Conservation (phyloP, 306 rosid genomes). For the Cicer cuneatum region DNA sequence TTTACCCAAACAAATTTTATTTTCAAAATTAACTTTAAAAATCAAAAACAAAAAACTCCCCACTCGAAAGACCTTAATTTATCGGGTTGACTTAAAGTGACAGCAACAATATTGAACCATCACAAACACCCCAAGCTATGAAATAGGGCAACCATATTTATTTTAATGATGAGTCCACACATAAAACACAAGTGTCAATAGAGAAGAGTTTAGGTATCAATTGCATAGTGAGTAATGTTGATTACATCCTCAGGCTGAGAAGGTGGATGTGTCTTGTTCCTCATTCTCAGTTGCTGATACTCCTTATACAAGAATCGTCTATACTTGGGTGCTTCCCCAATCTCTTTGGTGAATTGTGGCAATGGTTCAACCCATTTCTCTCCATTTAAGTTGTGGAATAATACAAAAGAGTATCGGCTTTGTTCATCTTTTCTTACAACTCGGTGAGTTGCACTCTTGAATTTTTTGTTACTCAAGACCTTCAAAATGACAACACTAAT, state of each 20-base stretch:
- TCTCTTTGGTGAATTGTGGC: conserved; percentile 53
- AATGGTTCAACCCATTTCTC: conserved; percentile 65
- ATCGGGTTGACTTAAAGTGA: too few species aligned
- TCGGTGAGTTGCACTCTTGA: conserved; percentile 62
- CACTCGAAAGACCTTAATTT: too few species aligned
- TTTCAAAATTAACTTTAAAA: too few species aligned
- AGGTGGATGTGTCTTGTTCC: conserved; percentile 59
- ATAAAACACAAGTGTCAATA: not conserved
- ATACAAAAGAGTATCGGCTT: conserved; percentile 52
- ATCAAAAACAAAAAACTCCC: too few species aligned
- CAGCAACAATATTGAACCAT: not conserved
- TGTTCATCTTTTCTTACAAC: conserved; percentile 51
- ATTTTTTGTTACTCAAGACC: conserved; percentile 61
- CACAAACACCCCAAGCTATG: not conserved
- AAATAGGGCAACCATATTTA: not conserved
- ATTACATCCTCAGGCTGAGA: conserved; percentile 53
- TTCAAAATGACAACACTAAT: conserved; percentile 22
- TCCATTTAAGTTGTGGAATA: conserved; percentile 53
- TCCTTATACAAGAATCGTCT: conserved; percentile 55
- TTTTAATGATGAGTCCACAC: not conserved
- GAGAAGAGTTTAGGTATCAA: conserved; percentile 20
- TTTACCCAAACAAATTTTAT: too few species aligned
- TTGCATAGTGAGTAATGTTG: conserved; percentile 54
- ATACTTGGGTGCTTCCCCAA: conserved; percentile 58
- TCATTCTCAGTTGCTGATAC: conserved; percentile 51